Evolutionary conservation across 495 filamentous ascomycete genomes (phyloP), one percentile per base, ranked within the genome.

Genomic region (Trichoderma erinaceum): DNA sequence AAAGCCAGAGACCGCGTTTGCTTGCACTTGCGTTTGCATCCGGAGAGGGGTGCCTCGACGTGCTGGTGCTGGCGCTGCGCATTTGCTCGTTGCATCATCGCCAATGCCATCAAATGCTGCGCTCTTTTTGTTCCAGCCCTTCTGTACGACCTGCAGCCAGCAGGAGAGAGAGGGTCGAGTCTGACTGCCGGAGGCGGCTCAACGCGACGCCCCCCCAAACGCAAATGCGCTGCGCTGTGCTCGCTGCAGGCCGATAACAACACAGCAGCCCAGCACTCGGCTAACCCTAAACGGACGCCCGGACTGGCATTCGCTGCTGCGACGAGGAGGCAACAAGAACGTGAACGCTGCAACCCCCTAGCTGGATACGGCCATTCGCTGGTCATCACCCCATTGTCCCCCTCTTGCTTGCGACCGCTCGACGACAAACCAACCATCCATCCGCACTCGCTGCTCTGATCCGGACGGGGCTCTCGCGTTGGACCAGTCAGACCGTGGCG

Each of bases 291-390:
- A 13, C 56, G 56, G 56, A 48, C 56, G 12, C 52, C 21, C n/a
- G 8, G 21, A 3, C 16, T 18, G 15, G 18, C 50, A 13, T 11
- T 12, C 27, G 5, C 16, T 61, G 21, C 52, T 61, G 56, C 56
- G 16, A 23, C 23, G 56, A 61, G 56, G 50, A n/a, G 29, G 27
- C 25, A 32, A 61, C 13, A 18, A 61, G 56, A 13, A 15, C 56
- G 27, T 23, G 56, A 13, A 15, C 56, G 27, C 56, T 61, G 56
- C 56, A 61, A 13, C 56, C 56, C 56, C 56, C 56, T 61, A 61
- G 29, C 56, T 61, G 23, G 56, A 29, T 61, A 61, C 56, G 56
- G 56, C 56, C 13, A 32, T 61, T 61, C 56, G 56, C 56, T 61
- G 25, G 56, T 5, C 23, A 61, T 61, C 56, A 61, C 56, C 56